Evolutionary conservation across 1,139 yeast species (phyloP), one percentile per base, ranked within the genome.

Genomic region (Yamadazyma atlantica): DNA sequence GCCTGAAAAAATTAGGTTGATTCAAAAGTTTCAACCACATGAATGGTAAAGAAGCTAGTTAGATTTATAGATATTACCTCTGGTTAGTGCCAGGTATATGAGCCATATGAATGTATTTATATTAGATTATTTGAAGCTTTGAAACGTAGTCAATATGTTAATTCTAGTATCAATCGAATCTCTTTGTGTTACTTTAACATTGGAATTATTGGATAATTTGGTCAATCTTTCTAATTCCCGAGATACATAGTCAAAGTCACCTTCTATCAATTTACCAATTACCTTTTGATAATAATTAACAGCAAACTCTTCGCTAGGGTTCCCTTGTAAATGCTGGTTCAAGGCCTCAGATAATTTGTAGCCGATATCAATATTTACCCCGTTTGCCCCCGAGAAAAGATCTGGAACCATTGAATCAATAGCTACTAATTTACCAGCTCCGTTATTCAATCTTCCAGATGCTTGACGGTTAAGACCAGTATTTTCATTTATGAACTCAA

Each of bases 1-100:
- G 74, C 85, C 92, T 0, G 81, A 81, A 11, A 62, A 79, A 41
- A 73, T 84, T n/a, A 67, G 96, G 48, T 68, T 78, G 26, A 82
- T 78, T 9, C 81, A 79, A 48, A 76, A 71, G 53, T 72, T 67
- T 42, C 64, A 66, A 39, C 68, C 77, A 0, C 63, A 80, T 7
- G 73, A 66, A 22, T 82, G 89, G 88, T 82, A 48, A 51, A 29
- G 13, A 17, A 26, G 12, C 26, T 28, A 25, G 14, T 12, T 21
- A 6, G 14, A 12, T 12, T 26, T 33, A 37, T 12, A 14, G 36
- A 21, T 23, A 24, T 21, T 27, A 15, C 36, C 30, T 35, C 12
- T 25, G 28, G 18, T 35, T 23, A 28, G 9, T 9, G 8, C 8
- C 8, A 6, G 22, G 8, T 19, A 6, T 19, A 19, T 19, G 9